These are phyloP conservation scores for Chaetomiaceae sp. DNA, from an alignment of 2,329 filamentous ascomycete species.

Conservation along the genomic window DNA sequence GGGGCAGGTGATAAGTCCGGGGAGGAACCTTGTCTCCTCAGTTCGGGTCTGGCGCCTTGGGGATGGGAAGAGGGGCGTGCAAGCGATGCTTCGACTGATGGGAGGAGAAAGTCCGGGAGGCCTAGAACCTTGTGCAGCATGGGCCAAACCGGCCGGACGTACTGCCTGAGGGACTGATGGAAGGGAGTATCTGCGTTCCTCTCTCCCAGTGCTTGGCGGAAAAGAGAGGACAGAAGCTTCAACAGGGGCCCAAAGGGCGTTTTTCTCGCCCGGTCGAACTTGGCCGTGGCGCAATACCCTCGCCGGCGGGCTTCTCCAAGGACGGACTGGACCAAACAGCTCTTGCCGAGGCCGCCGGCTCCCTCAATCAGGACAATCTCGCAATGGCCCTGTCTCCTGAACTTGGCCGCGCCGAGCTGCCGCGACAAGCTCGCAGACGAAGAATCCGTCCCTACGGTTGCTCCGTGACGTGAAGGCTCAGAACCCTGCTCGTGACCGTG, in stretches of 20 bases:
- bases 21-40: slow-evolving; percentile 47
- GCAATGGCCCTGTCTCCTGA: slow-evolving; percentile 57
- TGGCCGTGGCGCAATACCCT: slow-evolving; percentile 62
- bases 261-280: slow-evolving; percentile 59
- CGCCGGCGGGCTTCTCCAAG: slow-evolving; percentile 56
- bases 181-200: slow-evolving; percentile 61
- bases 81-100: slow-evolving; percentile 40
- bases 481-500: slow-evolving; percentile 42
- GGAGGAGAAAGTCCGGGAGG: slow-evolving; percentile 66
- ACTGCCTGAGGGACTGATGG: slow-evolving; percentile 57
- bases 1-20: slow-evolving; percentile 40
- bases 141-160: slow-evolving; percentile 60
- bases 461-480: slow-evolving; percentile 39
- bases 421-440: slow-evolving; percentile 46
- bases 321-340: slow-evolving; percentile 59
- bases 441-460: slow-evolving; percentile 37
- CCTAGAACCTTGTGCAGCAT: slow-evolving; percentile 58
- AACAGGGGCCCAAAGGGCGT: slow-evolving; percentile 60
- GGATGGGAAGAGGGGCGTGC: slow-evolving; percentile 36
- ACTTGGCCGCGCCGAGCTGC: slow-evolving; percentile 54
- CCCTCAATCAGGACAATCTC: slow-evolving; percentile 60
- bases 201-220: slow-evolving; percentile 65
- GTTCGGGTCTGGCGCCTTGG: slow-evolving; percentile 28
- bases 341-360: slow-evolving; percentile 61
- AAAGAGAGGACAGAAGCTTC: slow-evolving; percentile 61